Conservation (phyloP, 148 eudicot genomes). For the Limonium bicolor region DNA sequence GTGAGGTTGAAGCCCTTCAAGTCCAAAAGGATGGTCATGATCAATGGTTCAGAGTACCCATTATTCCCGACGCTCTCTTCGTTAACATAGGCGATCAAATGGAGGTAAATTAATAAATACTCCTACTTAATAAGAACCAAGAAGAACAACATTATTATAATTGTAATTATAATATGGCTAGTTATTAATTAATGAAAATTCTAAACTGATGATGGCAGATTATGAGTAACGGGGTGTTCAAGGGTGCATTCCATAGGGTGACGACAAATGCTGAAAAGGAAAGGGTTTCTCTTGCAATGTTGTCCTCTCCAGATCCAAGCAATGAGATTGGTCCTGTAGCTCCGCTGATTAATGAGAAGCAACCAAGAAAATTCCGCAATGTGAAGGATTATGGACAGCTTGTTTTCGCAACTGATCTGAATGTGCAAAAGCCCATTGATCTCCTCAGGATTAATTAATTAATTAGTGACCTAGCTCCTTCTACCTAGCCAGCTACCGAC, state of each 20-base stretch:
- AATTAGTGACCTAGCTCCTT: no score
- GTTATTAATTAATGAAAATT: no score
- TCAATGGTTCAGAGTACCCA: slow-evolving; percentile 27
- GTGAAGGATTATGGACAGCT: neutral
- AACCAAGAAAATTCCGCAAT: neutral
- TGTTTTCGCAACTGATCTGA: neutral
- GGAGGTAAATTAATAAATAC: slow-evolving; percentile 20
- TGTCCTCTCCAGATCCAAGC: neutral
- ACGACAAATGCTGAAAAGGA: neutral
- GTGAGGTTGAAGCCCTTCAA: slow-evolving; percentile 32
- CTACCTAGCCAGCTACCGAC: no score
- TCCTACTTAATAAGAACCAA: no score
- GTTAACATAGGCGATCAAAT: slow-evolving; percentile 33
- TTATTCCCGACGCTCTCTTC: slow-evolving; percentile 24
- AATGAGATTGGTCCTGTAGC: neutral
- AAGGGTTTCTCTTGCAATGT: slow-evolving; percentile 2
- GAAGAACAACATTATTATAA: no score
- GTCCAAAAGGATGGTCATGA: slow-evolving; percentile 18
- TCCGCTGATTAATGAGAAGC: neutral
- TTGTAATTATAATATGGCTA: no score
- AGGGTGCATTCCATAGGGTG: slow-evolving; percentile 3
- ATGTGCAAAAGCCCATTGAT: neutral
- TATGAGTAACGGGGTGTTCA: slow-evolving; percentile 1
- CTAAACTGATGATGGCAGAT: no score
- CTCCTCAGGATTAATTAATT: slow-evolving; percentile 4